Base-by-base conservation (phyloP, 768 basidiomycete species). In the Lactarius tabidus region DNA sequence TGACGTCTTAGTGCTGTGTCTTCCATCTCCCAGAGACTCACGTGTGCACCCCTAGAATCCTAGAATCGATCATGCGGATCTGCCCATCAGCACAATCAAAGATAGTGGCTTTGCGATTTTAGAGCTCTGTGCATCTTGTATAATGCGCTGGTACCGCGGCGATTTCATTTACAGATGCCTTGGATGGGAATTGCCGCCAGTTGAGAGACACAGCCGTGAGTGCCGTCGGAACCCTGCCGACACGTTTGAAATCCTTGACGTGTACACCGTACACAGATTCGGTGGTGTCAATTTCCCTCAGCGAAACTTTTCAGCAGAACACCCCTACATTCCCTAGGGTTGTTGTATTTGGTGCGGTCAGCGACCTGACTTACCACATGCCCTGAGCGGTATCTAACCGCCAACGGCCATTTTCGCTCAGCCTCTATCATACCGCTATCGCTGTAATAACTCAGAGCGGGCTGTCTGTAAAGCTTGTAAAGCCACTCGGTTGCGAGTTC, bases 361-460 rank as follows among this genome's bases (percentile, higher is more conserved):
- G n/a, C 36, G 60, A 26, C 29, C 39, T 57, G 17, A 23, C 45
- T 28, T 39, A 28, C 64, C 48, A 38, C 48, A 33, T 28, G 31
- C 31, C 48, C 23, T 36, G 20, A n/a, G 60, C 43, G 43, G 26
- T 41, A 60, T n/a, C 38, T 56, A 12, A 14, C 35, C 55, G 18
- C 59, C 55, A 61, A 39, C 31, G 14, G 65, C 65, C 10, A 56
- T 56, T 65, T 26, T 56, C 35, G 7, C 64, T 65, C 64, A 48
- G 9, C 12, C 5, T 15, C 54, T 48, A 48, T 20, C 14, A n/a
- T 53, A 20, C 9, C 41, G 3, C 58, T 56, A 15, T 18, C 26
- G 54, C 15, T 36, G 6, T 12, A 7, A n/a, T 26, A 18, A 31
- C 54, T n/a, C 7, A 55, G 43, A 26, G 36, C 0, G 26, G 29